Percentiles rank a stretch among this genome's conserved stretches.
phyloP scores from a whole-genome alignment of 192 early-diverging fungal species.

The Podila clonocystis region DNA sequence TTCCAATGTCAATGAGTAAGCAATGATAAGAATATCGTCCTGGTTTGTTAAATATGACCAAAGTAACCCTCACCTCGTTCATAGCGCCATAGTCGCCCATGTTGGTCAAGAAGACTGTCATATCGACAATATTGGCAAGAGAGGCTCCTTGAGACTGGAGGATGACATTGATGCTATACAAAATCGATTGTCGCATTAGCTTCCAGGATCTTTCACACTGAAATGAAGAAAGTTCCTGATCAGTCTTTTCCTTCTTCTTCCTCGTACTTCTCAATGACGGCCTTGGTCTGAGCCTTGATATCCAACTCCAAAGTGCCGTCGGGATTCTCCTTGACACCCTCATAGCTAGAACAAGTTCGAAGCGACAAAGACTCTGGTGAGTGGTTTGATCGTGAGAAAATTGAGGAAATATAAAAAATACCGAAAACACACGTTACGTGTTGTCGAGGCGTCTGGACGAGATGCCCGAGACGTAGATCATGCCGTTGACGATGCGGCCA shows the following conservation, averaged over 20 bases:
- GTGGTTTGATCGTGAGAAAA: neutral
- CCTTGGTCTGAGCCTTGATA: slow-evolving; percentile 70
- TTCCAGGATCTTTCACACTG: too few relatives aligned
- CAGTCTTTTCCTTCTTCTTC: neutral
- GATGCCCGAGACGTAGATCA: slow-evolving; percentile 73
- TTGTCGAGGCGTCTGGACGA: slow-evolving; percentile 66
- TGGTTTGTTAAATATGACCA: too few relatives aligned
- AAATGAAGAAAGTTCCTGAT: neutral
- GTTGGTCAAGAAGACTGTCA: slow-evolving; percentile 78
- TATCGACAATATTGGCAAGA: slow-evolving; percentile 69
- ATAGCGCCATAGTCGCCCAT: slow-evolving; percentile 74
- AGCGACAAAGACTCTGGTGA: neutral
- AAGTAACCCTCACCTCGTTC: slow-evolving; percentile 54
- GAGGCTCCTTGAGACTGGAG: slow-evolving; percentile 57
- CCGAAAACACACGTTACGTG: slow-evolving; percentile 46
- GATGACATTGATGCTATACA: slow-evolving; percentile 65
- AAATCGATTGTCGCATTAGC: too few relatives aligned
- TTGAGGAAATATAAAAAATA: neutral
- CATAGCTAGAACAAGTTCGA: slow-evolving; percentile 30
- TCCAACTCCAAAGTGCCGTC: slow-evolving; percentile 67
- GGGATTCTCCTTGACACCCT: slow-evolving; percentile 55
- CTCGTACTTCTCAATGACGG: slow-evolving; percentile 70
- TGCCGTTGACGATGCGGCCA: slow-evolving; percentile 60
- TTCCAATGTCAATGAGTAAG: too few relatives aligned
- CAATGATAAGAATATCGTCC: too few relatives aligned